Conservation (phyloP, 2,329 filamentous ascomycete genomes). For the Arthrobotrys pseudoclavata region DNA sequence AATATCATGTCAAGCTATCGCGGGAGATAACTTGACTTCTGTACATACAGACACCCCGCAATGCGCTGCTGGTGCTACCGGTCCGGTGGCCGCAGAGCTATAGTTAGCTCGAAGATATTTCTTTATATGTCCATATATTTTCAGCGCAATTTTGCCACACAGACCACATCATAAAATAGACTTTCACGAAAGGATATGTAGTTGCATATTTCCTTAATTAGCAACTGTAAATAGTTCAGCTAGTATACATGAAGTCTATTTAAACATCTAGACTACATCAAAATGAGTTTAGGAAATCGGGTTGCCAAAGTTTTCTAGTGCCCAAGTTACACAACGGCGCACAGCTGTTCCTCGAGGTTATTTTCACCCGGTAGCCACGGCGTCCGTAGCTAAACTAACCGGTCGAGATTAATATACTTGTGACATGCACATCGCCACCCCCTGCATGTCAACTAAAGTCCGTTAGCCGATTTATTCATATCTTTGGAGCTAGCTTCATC, state of each 20-base stretch:
- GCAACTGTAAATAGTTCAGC: background rate
- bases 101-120: no score
- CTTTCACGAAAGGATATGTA: background rate
- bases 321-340: constrained; percentile 12
- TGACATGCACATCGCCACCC: constrained; percentile 18
- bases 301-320: constrained; percentile 2
- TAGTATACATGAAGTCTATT: background rate
- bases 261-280: background rate
- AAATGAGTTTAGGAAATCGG: background rate
- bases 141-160: background rate
- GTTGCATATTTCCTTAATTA: background rate
- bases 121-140: no score
- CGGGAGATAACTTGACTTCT: no score
- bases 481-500: background rate
- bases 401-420: constrained; percentile 8
- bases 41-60: no score
- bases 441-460: constrained; percentile 7
- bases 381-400: background rate
- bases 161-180: background rate
- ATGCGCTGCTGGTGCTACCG: no score
- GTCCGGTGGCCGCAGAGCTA: no score
- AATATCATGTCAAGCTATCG: no score
- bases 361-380: background rate
- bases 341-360: background rate
- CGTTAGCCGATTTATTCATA: background rate